Percentiles rank a stretch among this genome's conserved stretches.
phyloP scores from a whole-genome alignment of 495 filamentous ascomycete genomes.

The Apiosordaria backusii region DNA sequence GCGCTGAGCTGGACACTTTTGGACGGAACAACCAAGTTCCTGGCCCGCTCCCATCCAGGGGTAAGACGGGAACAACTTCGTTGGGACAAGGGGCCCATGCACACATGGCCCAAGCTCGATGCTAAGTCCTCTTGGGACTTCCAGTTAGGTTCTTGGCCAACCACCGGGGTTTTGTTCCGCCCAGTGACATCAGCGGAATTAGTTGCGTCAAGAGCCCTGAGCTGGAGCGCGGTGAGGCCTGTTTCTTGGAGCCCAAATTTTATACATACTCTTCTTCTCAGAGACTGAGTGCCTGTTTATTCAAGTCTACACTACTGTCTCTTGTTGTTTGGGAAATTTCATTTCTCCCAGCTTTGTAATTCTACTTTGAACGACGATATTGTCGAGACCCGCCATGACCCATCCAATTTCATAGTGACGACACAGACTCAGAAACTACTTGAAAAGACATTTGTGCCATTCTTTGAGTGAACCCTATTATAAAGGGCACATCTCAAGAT shows the following conservation, averaged over 20 bases:
- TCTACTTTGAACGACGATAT: not conserved
- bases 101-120: slow-evolving; percentile 9
- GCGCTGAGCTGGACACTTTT: slow-evolving; percentile 16
- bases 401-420: not conserved
- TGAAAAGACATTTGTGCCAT: not conserved
- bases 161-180: slow-evolving; percentile 14
- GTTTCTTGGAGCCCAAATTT: not conserved
- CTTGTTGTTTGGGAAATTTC: not conserved
- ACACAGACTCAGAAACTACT: not conserved
- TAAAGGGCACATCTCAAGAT: slow-evolving; percentile 14
- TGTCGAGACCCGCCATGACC: not conserved
- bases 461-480: not conserved
- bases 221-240: not conserved
- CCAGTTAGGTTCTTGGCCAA: not conserved
- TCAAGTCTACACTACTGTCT: too few species aligned
- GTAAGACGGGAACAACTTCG: too few species aligned
- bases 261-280: not conserved
- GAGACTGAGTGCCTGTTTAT: not conserved
- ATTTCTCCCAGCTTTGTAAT: not conserved
- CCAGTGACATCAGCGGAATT: slow-evolving; percentile 29
- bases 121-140: not conserved
- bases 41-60: slow-evolving; percentile 14
- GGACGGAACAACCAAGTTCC: slow-evolving; percentile 29
- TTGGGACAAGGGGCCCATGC: not conserved
- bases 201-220: slow-evolving; percentile 19